These are phyloP conservation scores for Ophiosphaerella narmari DNA, from an alignment of 2,329 filamentous ascomycete genomes.

Conservation along the genomic window DNA sequence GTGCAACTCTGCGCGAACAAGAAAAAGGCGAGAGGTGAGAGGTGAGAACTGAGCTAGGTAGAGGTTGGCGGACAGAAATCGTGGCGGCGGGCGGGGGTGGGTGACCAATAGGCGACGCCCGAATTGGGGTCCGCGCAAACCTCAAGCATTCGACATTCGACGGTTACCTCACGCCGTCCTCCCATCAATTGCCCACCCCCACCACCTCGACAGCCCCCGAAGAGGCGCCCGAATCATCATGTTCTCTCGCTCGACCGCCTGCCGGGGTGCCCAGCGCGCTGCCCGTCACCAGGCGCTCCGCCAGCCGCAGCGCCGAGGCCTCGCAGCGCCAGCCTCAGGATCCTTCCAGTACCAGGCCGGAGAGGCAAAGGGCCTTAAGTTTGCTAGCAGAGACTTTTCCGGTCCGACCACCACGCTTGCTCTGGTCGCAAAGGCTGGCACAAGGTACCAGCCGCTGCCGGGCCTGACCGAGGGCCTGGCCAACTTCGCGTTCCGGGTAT, in stretches of 20 bases:
- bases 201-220: conserved; percentile 53
- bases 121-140: conserved; percentile 12
- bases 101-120: conserved; percentile 6
- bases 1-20: neutral
- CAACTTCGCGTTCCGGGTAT: conserved; percentile 96
- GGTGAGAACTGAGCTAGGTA: neutral
- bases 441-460: conserved; percentile 86
- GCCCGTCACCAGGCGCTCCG: conserved; percentile 63
- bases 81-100: conserved; percentile 14
- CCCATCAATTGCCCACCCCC: conserved; percentile 53
- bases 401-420: conserved; percentile 90
- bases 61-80: conserved; percentile 7
- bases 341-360: conserved; percentile 86
- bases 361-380: conserved; percentile 86
- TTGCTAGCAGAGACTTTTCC: conserved; percentile 86
- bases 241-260: conserved; percentile 70
- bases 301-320: conserved; percentile 61
- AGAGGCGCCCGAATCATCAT: conserved; percentile 55
- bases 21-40: neutral
- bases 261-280: conserved; percentile 67
- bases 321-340: conserved; percentile 70
- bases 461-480: conserved; percentile 88
- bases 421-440: conserved; percentile 91
- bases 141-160: conserved; percentile 13
- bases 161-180: conserved; percentile 28